Evolutionary conservation across 495 filamentous ascomycete genomes (phyloP).

Genomic region (Articulospora tetracladia): DNA sequence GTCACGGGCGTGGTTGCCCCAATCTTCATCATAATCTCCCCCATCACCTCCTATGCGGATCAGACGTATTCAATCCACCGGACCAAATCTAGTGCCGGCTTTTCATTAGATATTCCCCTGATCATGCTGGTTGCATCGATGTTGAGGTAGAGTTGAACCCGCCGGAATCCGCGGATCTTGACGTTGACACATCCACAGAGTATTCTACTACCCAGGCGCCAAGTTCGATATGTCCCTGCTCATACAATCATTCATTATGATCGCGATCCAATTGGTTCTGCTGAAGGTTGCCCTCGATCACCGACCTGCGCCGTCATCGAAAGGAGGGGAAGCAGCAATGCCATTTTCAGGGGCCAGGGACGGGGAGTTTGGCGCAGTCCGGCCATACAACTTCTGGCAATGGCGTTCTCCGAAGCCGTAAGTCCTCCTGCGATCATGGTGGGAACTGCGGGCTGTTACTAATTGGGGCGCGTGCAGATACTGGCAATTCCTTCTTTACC

Average conservation of each 20-base stretch:
- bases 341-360: conserved; percentile 55
- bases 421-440: conserved; percentile 25
- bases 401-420: conserved; percentile 81
- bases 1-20: conserved; percentile 49
- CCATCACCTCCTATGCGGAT: conserved; percentile 83
- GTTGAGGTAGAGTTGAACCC: conserved; percentile 58
- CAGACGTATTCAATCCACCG: conserved; percentile 89
- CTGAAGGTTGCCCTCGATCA: conserved; percentile 89
- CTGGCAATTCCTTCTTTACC: conserved; percentile 79
- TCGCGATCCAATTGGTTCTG: conserved; percentile 73
- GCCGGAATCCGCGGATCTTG: conserved; percentile 6
- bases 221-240: conserved; percentile 77
- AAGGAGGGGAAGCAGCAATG: conserved; percentile 49
- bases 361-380: conserved; percentile 40
- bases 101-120: conserved; percentile 82
- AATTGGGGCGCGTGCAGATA: conserved; percentile 51
- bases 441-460: conserved; percentile 3
- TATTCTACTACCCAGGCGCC: conserved; percentile 94
- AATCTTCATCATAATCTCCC: conserved; percentile 69
- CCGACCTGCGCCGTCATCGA: conserved; percentile 60
- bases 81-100: conserved; percentile 77
- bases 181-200: conserved; percentile 39
- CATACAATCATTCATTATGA: conserved; percentile 83
- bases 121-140: conserved; percentile 97
- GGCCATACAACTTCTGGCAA: conserved; percentile 93